These are phyloP conservation scores for maize (Zea mays) DNA, from an alignment of 176 grass and related monocot species.

Conservation along the genomic window DNA sequence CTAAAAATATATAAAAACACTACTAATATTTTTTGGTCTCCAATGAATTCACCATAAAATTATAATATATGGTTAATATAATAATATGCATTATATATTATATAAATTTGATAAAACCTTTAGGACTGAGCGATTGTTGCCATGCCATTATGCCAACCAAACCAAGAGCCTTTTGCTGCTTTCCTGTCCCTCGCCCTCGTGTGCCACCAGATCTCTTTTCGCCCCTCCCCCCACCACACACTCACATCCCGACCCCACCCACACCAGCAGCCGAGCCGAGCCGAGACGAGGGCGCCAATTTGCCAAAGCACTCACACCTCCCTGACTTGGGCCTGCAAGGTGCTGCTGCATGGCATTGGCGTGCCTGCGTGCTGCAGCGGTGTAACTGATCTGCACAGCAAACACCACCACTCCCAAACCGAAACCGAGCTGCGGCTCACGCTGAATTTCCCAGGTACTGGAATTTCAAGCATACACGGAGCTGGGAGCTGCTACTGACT, in stretches of 20 bases:
- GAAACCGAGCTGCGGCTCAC: background rate
- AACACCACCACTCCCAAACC: background rate
- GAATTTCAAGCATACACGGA: background rate
- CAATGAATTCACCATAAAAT: too few relatives aligned
- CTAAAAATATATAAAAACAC: too few relatives aligned
- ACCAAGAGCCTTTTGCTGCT: conserved; percentile 36
- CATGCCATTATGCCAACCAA: background rate
- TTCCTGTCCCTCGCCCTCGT: background rate
- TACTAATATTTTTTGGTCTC: too few relatives aligned
- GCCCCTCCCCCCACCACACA: too few relatives aligned
- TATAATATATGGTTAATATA: too few relatives aligned
- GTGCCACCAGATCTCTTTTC: conserved; percentile 32
- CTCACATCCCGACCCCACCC: conserved; percentile 42
- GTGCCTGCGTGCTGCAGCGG: background rate
- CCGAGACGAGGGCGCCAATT: background rate
- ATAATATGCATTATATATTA: conserved; percentile 25
- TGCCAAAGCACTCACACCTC: too few relatives aligned
- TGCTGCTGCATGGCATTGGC: background rate
- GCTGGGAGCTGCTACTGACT: too few relatives aligned
- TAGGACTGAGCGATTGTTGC: conserved; percentile 16
- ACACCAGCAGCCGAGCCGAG: background rate
- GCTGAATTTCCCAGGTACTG: background rate
- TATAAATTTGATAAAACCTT: conserved; percentile 16
- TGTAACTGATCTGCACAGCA: background rate
- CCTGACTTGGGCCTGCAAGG: background rate